A percentile compares a stretch with the other conserved stretches of the same genome.
These are phyloP conservation scores for Solanum chacoense DNA, from an alignment of 305 asterid species.

Conservation along the genomic window DNA sequence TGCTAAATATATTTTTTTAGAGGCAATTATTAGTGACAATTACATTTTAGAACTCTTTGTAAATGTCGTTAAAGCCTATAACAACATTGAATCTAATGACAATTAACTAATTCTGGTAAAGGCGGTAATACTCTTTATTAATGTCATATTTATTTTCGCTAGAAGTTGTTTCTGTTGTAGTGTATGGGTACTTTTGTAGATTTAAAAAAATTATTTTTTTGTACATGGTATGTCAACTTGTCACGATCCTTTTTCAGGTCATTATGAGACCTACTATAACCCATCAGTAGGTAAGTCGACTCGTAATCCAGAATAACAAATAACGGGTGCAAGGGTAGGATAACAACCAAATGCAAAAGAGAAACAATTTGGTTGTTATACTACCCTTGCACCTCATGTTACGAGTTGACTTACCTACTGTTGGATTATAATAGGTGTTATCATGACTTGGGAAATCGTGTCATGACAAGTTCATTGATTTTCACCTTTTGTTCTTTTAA, in stretches of 20 bases:
- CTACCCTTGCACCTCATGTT: background rate
- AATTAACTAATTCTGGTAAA: too few species aligned
- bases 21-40: background rate
- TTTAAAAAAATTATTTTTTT: too few species aligned
- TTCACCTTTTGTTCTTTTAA: background rate
- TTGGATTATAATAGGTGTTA: accelerated
- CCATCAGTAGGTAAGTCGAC: too few species aligned
- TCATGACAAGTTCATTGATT: background rate
- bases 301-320: accelerated
- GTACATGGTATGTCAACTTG: background rate
- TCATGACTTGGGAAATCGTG: accelerated
- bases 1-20: too few species aligned
- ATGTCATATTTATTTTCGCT: background rate
- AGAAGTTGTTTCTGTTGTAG: background rate
- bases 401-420: too few species aligned
- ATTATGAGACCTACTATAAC: too few species aligned
- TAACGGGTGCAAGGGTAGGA: background rate
- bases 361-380: background rate
- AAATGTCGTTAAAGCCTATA: background rate
- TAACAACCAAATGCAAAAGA: background rate
- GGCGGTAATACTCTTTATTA: background rate
- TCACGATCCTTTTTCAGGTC: background rate
- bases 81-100: background rate
- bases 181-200: background rate
- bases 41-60: too few species aligned